Evolutionary conservation across 148 eudicot genomes (phyloP).

Genomic region (Amaranthus palmeri): DNA sequence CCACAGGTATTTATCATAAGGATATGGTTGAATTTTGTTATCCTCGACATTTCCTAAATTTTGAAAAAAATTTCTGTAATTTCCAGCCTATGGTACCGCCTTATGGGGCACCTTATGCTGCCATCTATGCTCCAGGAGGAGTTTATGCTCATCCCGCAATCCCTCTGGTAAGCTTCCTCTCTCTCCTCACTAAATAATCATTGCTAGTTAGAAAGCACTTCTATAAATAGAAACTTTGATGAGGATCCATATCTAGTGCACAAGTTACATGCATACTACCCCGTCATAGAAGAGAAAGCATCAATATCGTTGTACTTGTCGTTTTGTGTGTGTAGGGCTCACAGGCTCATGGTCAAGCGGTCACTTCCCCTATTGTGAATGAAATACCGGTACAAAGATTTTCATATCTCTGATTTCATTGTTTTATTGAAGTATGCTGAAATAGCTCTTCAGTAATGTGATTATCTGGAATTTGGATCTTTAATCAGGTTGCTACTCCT

Average conservation of each 20-base stretch:
- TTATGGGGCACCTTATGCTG: conserved; percentile 89
- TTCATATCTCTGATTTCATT: neutral
- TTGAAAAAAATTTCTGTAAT: conserved; percentile 2
- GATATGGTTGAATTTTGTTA: neutral
- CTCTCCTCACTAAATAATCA: neutral
- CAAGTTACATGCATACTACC: neutral
- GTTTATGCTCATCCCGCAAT: conserved; percentile 88
- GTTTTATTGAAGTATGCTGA: neutral
- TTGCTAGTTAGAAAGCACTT: neutral
- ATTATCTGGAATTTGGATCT: conserved; percentile 6
- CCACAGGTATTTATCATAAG: conserved; percentile 55
- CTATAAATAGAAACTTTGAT: neutral
- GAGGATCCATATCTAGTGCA: neutral
- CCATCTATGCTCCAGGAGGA: conserved; percentile 86
- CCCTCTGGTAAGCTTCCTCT: conserved; percentile 52
- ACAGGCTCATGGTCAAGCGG: conserved; percentile 31
- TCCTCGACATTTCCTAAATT: neutral
- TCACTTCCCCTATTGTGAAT: conserved; percentile 23
- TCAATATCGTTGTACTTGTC: conserved; percentile 1
- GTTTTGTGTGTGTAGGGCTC: conserved; percentile 28
- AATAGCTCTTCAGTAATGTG: neutral
- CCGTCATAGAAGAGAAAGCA: neutral
- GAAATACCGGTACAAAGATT: conserved; percentile 26
- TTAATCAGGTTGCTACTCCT: conserved; percentile 51
- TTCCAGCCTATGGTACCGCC: conserved; percentile 87